These are phyloP conservation scores for Annulohypoxylon nitens DNA, from an alignment of 495 filamentous ascomycete genomes.

Conservation along the genomic window DNA sequence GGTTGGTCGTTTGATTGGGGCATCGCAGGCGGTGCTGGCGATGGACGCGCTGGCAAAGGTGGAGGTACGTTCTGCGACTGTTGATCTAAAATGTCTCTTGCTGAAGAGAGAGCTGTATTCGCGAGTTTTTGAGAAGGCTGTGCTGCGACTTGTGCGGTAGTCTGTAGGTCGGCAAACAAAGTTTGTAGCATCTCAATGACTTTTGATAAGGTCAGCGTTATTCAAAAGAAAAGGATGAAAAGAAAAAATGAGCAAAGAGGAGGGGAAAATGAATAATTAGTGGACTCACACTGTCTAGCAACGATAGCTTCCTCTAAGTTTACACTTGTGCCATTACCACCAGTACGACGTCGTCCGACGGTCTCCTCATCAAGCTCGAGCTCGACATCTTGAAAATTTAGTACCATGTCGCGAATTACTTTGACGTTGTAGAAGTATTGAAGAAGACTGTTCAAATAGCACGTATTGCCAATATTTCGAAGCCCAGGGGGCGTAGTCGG, in stretches of 20 bases:
- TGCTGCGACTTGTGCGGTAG: slow-evolving; percentile 65
- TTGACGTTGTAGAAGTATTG: slow-evolving; percentile 95
- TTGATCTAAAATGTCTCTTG: slow-evolving; percentile 48
- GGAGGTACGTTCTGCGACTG: slow-evolving; percentile 45
- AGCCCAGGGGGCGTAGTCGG: slow-evolving; percentile 66
- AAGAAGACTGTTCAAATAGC: slow-evolving; percentile 95
- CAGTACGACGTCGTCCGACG: slow-evolving; percentile 74
- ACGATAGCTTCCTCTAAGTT: slow-evolving; percentile 59
- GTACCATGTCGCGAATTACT: slow-evolving; percentile 82
- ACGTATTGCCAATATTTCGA: slow-evolving; percentile 95
- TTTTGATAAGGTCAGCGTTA: slow-evolving; percentile 34
- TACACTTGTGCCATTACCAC: slow-evolving; percentile 55
- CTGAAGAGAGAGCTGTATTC: slow-evolving; percentile 73
- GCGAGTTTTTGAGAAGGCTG: slow-evolving; percentile 84
- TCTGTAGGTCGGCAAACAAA: slow-evolving; percentile 80
- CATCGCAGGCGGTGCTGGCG: slow-evolving; percentile 40
- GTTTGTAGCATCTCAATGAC: slow-evolving; percentile 49
- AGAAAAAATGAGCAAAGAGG: not conserved
- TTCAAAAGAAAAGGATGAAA: not conserved
- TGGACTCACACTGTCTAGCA: slow-evolving; percentile 50
- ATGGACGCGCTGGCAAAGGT: slow-evolving; percentile 52
- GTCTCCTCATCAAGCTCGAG: slow-evolving; percentile 72
- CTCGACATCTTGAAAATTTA: slow-evolving; percentile 74
- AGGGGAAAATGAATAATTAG: not conserved
- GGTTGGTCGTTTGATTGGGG: slow-evolving; percentile 18